phyloP scores from a whole-genome alignment of 805 yeast genomes.

The Schwanniomyces vanrijiae region DNA sequence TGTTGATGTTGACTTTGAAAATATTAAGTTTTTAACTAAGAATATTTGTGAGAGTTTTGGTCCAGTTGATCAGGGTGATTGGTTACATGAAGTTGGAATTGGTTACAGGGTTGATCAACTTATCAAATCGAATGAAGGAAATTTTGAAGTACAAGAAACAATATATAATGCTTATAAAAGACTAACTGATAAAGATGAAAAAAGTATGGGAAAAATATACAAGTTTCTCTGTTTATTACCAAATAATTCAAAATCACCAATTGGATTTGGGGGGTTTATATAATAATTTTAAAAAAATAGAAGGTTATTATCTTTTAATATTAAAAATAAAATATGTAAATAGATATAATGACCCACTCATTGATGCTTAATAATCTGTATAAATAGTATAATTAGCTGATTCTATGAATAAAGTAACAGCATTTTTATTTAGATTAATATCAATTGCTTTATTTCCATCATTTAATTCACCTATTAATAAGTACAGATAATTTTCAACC shows the following conservation, averaged over 20 bases:
- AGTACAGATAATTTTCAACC: no score
- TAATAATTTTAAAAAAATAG: no score
- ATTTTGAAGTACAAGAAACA: constrained; percentile 49
- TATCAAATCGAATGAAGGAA: constrained; percentile 37
- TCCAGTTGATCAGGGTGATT: constrained; percentile 75
- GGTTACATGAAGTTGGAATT: constrained; percentile 74
- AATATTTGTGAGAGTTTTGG: constrained; percentile 38
- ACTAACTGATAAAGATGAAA: constrained; percentile 57
- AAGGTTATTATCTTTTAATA: no score
- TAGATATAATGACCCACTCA: no score
- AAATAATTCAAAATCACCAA: constrained; percentile 39
- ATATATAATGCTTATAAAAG: constrained; percentile 60
- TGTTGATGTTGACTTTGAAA: constrained; percentile 78
- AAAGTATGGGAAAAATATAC: constrained; percentile 74
- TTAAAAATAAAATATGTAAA: no score
- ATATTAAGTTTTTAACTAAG: constrained; percentile 34
- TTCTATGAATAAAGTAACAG: no score
- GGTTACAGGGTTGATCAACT: constrained; percentile 67
- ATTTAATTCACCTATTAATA: no score
- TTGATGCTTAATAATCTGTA: no score
- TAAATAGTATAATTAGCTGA: no score
- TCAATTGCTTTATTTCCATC: no score
- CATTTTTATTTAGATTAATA: no score
- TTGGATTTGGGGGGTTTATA: constrained; percentile 48
- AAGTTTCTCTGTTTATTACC: constrained; percentile 69